phyloP scores from a whole-genome alignment of 768 basidiomycete species.

The Lactifluus subvellereus region DNA sequence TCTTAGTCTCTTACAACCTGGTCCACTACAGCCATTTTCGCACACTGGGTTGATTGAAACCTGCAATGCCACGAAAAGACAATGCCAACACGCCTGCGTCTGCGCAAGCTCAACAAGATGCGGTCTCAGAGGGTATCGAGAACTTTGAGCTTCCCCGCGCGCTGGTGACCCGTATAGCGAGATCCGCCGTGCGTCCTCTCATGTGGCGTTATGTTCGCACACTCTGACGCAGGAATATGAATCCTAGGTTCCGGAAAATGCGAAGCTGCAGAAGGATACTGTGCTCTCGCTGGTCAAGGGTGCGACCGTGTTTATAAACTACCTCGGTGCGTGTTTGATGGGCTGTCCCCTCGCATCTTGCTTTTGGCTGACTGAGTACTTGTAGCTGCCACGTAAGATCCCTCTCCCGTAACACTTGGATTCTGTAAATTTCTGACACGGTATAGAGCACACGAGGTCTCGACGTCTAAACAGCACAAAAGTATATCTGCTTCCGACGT shows the following conservation, averaged over 20 bases:
- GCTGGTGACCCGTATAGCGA: slow-evolving; percentile 78
- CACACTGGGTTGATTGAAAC: neutral
- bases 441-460: slow-evolving; percentile 80
- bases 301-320: slow-evolving; percentile 94
- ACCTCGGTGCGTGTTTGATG: slow-evolving; percentile 58
- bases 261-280: slow-evolving; percentile 87
- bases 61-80: slow-evolving; percentile 67
- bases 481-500: slow-evolving; percentile 88
- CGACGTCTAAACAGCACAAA: slow-evolving; percentile 77
- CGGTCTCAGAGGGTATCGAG: slow-evolving; percentile 79
- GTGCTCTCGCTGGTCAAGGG: slow-evolving; percentile 79
- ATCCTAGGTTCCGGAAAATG: slow-evolving; percentile 71
- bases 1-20: neutral
- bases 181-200: slow-evolving; percentile 57
- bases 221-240: neutral
- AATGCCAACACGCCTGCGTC: slow-evolving; percentile 46
- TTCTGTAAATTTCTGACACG: neutral
- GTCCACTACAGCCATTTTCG: neutral
- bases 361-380: neutral
- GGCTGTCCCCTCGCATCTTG: neutral
- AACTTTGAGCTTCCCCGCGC: slow-evolving; percentile 85
- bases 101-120: slow-evolving; percentile 74
- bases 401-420: slow-evolving; percentile 36
- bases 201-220: neutral
- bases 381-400: slow-evolving; percentile 26